Evolutionary conservation across 495 filamentous ascomycete species (phyloP).

Genomic region (Penicillium bovifimosum): DNA sequence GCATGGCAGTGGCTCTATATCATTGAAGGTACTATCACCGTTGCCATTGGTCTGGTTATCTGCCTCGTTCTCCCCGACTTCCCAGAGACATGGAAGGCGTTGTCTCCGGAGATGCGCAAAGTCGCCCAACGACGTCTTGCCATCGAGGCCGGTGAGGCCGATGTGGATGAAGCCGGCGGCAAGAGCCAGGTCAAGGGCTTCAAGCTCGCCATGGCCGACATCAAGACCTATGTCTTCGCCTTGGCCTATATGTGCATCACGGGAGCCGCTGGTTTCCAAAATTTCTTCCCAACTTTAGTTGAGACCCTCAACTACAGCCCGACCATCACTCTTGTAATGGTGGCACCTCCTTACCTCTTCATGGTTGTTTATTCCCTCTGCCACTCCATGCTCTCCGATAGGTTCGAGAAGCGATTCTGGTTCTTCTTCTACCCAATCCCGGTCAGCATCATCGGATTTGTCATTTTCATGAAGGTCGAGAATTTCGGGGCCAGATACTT

Average conservation of each 20-base stretch:
- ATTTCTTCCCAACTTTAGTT: conserved; percentile 50
- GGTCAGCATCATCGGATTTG: conserved; percentile 44
- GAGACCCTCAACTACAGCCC: conserved; percentile 36
- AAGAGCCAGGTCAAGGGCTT: conserved; percentile 45
- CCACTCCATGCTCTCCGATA: conserved; percentile 45
- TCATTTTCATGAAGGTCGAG: conserved; percentile 47
- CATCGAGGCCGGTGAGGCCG: conserved; percentile 44
- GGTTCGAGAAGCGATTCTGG: conserved; percentile 43
- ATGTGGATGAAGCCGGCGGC: conserved; percentile 43
- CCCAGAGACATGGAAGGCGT: conserved; percentile 43
- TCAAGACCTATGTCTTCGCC: conserved; percentile 47
- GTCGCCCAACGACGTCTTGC: conserved; percentile 47
- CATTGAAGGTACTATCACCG: conserved; percentile 42
- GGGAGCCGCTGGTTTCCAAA: conserved; percentile 49
- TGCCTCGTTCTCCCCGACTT: conserved; percentile 44
- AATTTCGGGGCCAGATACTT: conserved; percentile 48
- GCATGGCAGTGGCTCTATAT: conserved; percentile 53
- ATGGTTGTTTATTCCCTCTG: conserved; percentile 46
- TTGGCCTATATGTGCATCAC: conserved; percentile 48
- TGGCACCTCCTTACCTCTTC: conserved; percentile 52
- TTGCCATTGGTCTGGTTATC: conserved; percentile 36
- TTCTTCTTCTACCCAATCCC: conserved; percentile 49
- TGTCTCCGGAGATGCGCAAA: conserved; percentile 43
- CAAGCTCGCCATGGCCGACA: conserved; percentile 47
- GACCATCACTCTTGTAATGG: conserved; percentile 43